Evolutionary conservation across 305 asterid genomes (phyloP).

Genomic region (Caryopteris hybrid): DNA sequence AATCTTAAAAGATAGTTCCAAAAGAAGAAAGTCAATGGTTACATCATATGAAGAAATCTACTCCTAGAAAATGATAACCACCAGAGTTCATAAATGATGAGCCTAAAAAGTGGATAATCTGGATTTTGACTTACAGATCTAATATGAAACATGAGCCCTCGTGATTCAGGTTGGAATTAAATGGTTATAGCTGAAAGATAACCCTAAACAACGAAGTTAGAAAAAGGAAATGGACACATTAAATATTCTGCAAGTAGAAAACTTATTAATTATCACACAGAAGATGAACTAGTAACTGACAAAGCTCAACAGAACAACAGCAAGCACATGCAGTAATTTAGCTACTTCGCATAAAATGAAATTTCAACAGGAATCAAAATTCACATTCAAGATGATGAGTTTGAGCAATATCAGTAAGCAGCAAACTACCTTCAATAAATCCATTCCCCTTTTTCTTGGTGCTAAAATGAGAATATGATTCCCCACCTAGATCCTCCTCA

Average conservation of each 20-base stretch:
- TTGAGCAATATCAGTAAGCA: constrained; percentile 26
- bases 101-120: constrained; percentile 8
- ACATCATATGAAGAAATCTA: background rate
- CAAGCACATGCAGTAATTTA: background rate
- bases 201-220: background rate
- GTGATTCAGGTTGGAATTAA: too few relatives aligned
- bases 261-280: background rate
- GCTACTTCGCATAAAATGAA: background rate
- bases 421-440: constrained; percentile 20
- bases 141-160: background rate
- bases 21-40: background rate
- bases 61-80: background rate
- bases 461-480: constrained; percentile 28
- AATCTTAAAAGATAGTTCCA: background rate
- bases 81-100: background rate
- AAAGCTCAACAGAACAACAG: background rate
- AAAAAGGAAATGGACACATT: background rate
- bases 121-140: background rate
- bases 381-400: constrained; percentile 35
- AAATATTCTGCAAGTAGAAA: background rate
- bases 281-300: background rate
- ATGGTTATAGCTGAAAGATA: too few relatives aligned
- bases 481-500: constrained; percentile 25
- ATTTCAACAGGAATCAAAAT: constrained; percentile 18
- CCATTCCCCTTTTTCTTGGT: constrained; percentile 27